Percentiles rank a stretch among this genome's conserved stretches.
Evolutionary conservation across 768 basidiomycete species (phyloP).

Genomic region (Clitopilus hobsonii): DNA sequence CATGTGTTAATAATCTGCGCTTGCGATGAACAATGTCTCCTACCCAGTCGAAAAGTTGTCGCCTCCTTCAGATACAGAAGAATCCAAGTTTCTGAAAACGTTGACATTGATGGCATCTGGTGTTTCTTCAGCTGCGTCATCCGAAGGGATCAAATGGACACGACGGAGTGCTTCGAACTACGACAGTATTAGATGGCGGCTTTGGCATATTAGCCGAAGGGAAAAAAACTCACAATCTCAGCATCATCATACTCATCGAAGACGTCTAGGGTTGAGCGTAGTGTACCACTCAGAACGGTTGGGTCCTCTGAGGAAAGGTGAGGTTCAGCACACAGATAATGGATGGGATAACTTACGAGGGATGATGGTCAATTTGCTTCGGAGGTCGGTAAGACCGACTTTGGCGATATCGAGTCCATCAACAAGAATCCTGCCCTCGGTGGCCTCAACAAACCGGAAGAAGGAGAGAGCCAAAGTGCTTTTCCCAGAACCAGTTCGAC

Average conservation of each 20-base stretch:
- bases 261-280: slow-evolving; percentile 79
- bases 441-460: slow-evolving; percentile 87
- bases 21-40: slow-evolving; percentile 11
- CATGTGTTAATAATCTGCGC: neutral
- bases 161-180: slow-evolving; percentile 82
- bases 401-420: slow-evolving; percentile 78
- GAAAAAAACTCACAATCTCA: slow-evolving; percentile 56
- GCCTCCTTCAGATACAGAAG: slow-evolving; percentile 73
- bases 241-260: slow-evolving; percentile 83
- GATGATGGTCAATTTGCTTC: slow-evolving; percentile 65
- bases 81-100: slow-evolving; percentile 73
- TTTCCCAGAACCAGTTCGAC: slow-evolving; percentile 73
- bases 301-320: slow-evolving; percentile 65
- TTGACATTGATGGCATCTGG: slow-evolving; percentile 58
- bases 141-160: slow-evolving; percentile 71
- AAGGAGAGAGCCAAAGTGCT: slow-evolving; percentile 75
- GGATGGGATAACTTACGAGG: slow-evolving; percentile 45
- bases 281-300: slow-evolving; percentile 76
- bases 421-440: slow-evolving; percentile 66
- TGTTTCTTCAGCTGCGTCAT: slow-evolving; percentile 41
- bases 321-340: neutral
- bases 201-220: neutral
- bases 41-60: slow-evolving; percentile 89
- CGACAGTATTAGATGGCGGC: neutral
- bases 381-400: slow-evolving; percentile 78